Conservation (phyloP, 495 filamentous ascomycete species). For the Cercophora samala region DNA sequence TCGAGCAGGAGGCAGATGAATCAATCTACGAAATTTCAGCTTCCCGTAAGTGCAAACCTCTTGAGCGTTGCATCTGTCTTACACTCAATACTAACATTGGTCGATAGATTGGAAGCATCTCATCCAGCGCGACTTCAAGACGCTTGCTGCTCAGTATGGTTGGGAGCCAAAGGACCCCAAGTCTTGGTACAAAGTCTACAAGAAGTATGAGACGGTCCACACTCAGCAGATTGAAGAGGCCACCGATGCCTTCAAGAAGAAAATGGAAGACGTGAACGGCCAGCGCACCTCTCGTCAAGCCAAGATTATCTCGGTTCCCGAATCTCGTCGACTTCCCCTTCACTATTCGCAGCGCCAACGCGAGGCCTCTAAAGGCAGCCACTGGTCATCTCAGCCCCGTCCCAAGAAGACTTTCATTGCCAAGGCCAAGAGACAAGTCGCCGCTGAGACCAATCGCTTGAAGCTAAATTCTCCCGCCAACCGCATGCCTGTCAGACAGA, state of each 20-base stretch:
- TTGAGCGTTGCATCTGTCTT: too few relatives aligned
- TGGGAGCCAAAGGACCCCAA: conserved; percentile 33
- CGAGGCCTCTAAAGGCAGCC: not conserved
- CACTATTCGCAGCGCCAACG: not conserved
- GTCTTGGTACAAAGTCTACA: conserved; percentile 39
- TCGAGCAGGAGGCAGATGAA: conserved; percentile 35
- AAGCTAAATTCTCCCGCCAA: conserved; percentile 25
- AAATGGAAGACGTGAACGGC: conserved; percentile 29
- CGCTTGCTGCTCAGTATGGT: conserved; percentile 22
- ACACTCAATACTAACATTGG: too few relatives aligned
- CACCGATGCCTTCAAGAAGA: conserved; percentile 38
- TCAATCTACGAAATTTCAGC: conserved; percentile 31
- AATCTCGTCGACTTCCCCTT: conserved; percentile 25
- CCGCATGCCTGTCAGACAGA: conserved; percentile 29
- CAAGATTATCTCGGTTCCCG: conserved; percentile 25
- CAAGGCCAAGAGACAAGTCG: conserved; percentile 19
- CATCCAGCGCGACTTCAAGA: conserved; percentile 35
- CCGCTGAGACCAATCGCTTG: not conserved
- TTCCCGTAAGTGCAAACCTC: too few relatives aligned
- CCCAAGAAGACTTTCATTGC: conserved; percentile 21
- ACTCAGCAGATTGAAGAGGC: conserved; percentile 50
- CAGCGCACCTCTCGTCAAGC: conserved; percentile 30
- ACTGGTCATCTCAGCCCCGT: conserved; percentile 10
- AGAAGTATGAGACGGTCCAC: conserved; percentile 39
- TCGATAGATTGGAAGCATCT: conserved; percentile 36